Evolutionary conservation across 306 rosid species (phyloP), one percentile per base, ranked within the genome.

Genomic region (Ormosia emarginata): DNA sequence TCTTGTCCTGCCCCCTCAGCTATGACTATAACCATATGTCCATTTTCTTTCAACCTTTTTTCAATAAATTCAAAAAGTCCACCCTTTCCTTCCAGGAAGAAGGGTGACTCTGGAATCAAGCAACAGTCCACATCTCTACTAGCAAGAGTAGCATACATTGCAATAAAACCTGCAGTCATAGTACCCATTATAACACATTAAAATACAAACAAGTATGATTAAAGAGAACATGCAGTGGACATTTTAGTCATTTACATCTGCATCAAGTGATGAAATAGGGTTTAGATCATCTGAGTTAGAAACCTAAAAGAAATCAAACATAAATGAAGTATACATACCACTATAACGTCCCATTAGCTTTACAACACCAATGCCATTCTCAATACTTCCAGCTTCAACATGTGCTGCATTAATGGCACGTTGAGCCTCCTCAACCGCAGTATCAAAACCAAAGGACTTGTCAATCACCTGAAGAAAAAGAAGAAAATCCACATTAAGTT

Each of bases 351-450:
- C 98, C 98, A 94, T 94, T 78, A 94, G 75, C 92, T 94, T 94
- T 81, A 94, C 98, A 79, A 94, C 85, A 53, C 98, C 98, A 69
- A 94, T 83, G 57, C 98, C 98, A 80, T 94, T 90, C 85, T 94
- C 98, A 59, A 84, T 33, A 89, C 98, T 94, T 83, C 59, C 89
- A 85, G 98, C 75, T 86, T 94, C 98, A 77, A 94, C 98, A 87
- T 92, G 98, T 17, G 98, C 97, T 77, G 97, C 95, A 83, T 92
- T 92, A 74, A 94, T 92, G 87, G 98, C 97, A 67, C 98, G 98
- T 78, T 94, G 98, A 86, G 98, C 98, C 88, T 94, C 97, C 87
- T 94, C 98, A 63, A 94, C 98, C 6, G 98, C 98, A 74, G 97
- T 84, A 87, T 94, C 98, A 86, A 92, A 92, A 73, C 98, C 98